These are phyloP conservation scores for Claviceps cyperi DNA, from an alignment of 2,329 filamentous ascomycete genomes.

Conservation along the genomic window DNA sequence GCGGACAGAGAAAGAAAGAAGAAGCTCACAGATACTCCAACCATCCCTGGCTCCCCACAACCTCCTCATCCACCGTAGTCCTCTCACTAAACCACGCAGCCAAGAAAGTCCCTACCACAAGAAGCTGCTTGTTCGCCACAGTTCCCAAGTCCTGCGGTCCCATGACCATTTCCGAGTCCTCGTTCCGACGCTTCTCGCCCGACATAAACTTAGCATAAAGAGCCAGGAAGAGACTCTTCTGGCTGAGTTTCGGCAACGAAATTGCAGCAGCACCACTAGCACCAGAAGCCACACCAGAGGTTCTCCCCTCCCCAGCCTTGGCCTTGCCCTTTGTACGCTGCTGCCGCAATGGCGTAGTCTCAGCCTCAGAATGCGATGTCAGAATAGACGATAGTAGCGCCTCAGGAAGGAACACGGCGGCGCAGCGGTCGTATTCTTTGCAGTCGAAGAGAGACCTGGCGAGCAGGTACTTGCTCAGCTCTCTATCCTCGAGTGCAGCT, in stretches of 20 bases:
- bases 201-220: constrained; percentile 87
- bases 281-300: not conserved
- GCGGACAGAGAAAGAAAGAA: not conserved
- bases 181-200: constrained; percentile 90
- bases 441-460: constrained; percentile 94
- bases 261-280: constrained; percentile 2
- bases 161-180: constrained; percentile 94
- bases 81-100: constrained; percentile 68
- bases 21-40: constrained; percentile 58
- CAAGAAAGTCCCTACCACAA: constrained; percentile 58
- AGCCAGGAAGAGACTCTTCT: constrained; percentile 83
- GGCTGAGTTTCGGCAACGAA: constrained; percentile 50
- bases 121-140: constrained; percentile 72
- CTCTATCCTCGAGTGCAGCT: constrained; percentile 59
- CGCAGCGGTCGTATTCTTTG: constrained; percentile 85
- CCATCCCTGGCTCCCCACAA: constrained; percentile 69
- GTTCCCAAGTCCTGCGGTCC: constrained; percentile 81
- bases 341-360: constrained; percentile 26
- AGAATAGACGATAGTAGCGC: constrained; percentile 57
- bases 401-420: constrained; percentile 75
- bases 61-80: constrained; percentile 39
- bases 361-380: constrained; percentile 28
- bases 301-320: constrained; percentile 11
- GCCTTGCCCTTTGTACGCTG: constrained; percentile 41
- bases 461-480: constrained; percentile 71